Evolutionary conservation across 305 asterid genomes (phyloP), one percentile per base, ranked within the genome.

Genomic region (Galium porrigens): DNA sequence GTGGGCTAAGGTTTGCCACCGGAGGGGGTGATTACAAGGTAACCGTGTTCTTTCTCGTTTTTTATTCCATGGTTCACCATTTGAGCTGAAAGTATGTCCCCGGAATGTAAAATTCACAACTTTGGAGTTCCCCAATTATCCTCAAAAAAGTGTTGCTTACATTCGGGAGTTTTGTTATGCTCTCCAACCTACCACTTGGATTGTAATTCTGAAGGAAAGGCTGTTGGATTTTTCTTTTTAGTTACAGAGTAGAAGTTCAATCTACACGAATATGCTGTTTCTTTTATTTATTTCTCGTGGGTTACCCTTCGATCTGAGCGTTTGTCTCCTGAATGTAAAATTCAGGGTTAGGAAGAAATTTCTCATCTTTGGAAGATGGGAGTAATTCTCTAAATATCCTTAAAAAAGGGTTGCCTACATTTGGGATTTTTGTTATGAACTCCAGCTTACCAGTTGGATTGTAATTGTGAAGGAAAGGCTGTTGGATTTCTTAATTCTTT

Each of bases 11-110:
- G 70, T 71, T 75, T 68, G 79, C 79, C 46, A 75, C 79, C 32
- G 79, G 79, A 9, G 79, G 79, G 64, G 79, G 79, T 36, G 79
- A 75, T 75, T 70, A 75, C 70, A 75, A 75, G 79, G 79, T 75
- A 44, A 44, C 51, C 51, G 57, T 62, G 18, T 1, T 48, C 30
- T 66, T 36, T 30, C 36, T 63, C 34, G 5, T 17, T 61, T 34
- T 27, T 60, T n/a, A 17, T 36, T 55, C n/a, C 66, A 11, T 18
- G 34, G 27, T 68, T 20, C 48, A 54, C 52, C 2, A 12, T 61
- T 51, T 44, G 12, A 58, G 63, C 25, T 30, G 25, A 58, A 53
- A 52, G 3, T 58, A 6, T 12, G 11, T 15, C 41, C 57, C 65
- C 22, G 3, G 37, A 32, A 67, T 44, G 56, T 20, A 14, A 37